Evolutionary conservation across 148 eudicot species (phyloP).

Genomic region (Camellia sinensis): DNA sequence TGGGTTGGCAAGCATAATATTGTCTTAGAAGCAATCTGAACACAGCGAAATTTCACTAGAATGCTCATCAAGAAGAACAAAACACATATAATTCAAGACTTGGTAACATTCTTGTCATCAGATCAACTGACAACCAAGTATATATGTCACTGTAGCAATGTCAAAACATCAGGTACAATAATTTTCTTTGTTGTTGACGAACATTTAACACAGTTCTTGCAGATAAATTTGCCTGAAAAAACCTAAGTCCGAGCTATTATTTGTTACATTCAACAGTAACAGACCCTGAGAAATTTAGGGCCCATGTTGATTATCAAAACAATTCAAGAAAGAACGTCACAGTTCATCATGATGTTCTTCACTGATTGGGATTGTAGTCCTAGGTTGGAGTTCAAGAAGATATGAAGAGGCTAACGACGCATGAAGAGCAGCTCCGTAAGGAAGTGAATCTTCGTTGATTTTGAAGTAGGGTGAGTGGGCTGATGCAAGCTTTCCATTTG

Average conservation of each 20-base stretch:
- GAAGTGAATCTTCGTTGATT: slow-evolving; percentile 52
- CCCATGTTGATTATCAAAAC: slow-evolving; percentile 1
- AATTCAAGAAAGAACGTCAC: slow-evolving; percentile 31
- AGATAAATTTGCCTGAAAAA: not conserved
- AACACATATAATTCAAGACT: too few relatives aligned
- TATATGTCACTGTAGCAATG: not conserved
- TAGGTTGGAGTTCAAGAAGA: slow-evolving; percentile 42
- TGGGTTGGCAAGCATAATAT: too few relatives aligned
- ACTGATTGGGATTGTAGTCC: slow-evolving; percentile 9
- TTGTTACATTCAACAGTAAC: too few relatives aligned
- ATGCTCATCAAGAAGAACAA: too few relatives aligned
- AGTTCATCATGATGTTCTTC: slow-evolving; percentile 54
- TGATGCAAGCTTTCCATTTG: slow-evolving; percentile 23
- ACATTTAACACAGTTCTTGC: not conserved
- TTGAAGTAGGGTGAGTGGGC: slow-evolving; percentile 46
- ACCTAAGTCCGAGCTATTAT: not conserved
- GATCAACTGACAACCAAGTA: not conserved
- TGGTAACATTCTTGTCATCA: not conserved
- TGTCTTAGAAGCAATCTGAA: too few relatives aligned
- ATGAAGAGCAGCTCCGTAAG: slow-evolving; percentile 67
- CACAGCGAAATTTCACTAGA: too few relatives aligned
- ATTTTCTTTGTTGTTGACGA: not conserved
- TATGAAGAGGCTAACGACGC: slow-evolving; percentile 66
- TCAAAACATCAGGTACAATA: not conserved
- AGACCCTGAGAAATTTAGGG: not conserved